Base-by-base conservation (phyloP, 805 yeast genomes). In the Priceomyces medius region DNA sequence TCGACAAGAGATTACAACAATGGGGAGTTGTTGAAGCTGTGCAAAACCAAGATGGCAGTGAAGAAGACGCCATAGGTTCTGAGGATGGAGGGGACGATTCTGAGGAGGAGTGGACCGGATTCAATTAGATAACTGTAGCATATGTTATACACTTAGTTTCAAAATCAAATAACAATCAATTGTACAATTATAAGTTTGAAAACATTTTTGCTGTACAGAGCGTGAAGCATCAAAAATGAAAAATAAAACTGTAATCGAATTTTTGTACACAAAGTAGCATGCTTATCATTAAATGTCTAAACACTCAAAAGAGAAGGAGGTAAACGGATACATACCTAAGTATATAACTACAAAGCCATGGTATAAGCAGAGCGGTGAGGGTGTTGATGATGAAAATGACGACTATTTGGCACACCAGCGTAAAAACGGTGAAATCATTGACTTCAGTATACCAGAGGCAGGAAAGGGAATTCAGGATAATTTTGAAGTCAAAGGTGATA, bases 381-480 rank as follows among this genome's bases (percentile, higher is more conserved):
- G 59, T 12, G n/a, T n/a, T n/a, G 59, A 56, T 8, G 45, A 50
- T 12, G 46, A 42, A 5, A 45, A 48, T 2, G 47, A 32, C 35
- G 85, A 81, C 55, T 67, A 76, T 36, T 59, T 83, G 16, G 61
- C 77, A 2, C 89, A 83, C 48, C 60, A 86, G 16, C 55, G 64
- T 31, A 75, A 66, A 0, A 53, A 62, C 1, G 61, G 61, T 3
- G 74, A 65, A 37, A 56, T 63, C 35, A 42, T 55, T 1, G 74
- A 72, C 52, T 73, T 77, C 47, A 68, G 79, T 43, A 76, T 71
- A 43, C 76, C 89, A 0, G 66, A 69, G 42, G 56, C 67, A 4
- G 89, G 88, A 0, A 39, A 48, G 1, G 88, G 88, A 6, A 81
- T 83, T 23, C 47, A 51, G 1, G 86, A 83, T 60, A 68, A 64